These are phyloP conservation scores for Solanum tarijense DNA, from an alignment of 257 asterid species.

Conservation along the genomic window DNA sequence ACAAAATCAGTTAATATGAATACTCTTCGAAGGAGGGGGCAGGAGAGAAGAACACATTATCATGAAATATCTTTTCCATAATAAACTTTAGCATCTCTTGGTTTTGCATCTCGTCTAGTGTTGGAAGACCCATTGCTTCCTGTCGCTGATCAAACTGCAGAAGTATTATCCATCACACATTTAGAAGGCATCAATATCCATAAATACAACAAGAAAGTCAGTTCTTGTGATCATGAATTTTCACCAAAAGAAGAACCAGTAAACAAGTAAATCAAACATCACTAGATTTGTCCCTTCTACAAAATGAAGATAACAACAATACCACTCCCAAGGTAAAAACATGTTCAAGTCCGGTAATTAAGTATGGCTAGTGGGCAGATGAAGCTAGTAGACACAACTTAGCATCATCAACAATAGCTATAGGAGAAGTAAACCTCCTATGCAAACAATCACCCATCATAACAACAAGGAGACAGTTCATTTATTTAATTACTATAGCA, in stretches of 20 bases:
- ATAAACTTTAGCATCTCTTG: slow-evolving; percentile 54
- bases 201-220: background rate
- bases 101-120: slow-evolving; percentile 64
- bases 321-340: background rate
- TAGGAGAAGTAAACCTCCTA: background rate
- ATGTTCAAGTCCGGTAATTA: background rate
- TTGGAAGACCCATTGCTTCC: slow-evolving; percentile 59
- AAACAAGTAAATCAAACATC: background rate
- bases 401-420: background rate
- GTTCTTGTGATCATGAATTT: background rate
- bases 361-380: background rate
- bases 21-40: background rate
- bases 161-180: background rate
- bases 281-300: background rate
- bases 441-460: background rate
- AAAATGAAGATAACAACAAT: background rate
- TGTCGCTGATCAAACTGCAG: slow-evolving; percentile 52
- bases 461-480: background rate
- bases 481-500: background rate
- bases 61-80: slow-evolving; percentile 50
- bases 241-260: background rate
- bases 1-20: background rate
- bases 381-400: background rate
- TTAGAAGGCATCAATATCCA: background rate
- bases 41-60: background rate